Conservation (phyloP, 495 filamentous ascomycete species). For the Aspergillus avenaceus region DNA sequence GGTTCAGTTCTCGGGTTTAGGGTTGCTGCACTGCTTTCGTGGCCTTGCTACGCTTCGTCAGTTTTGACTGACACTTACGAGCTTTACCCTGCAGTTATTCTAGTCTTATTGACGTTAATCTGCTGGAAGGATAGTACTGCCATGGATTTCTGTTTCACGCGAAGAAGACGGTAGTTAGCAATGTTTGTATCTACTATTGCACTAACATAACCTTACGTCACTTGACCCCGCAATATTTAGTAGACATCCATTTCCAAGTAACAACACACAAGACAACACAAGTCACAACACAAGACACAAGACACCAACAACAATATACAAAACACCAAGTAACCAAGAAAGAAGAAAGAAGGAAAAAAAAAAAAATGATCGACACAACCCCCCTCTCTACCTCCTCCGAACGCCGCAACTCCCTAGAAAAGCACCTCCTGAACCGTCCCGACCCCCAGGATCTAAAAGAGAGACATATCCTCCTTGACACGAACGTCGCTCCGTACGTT, state of each 20-base stretch:
- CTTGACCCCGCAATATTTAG: slow-evolving; percentile 4
- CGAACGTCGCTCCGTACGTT: slow-evolving; percentile 63
- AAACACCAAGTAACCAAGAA: not conserved
- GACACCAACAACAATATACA: not conserved
- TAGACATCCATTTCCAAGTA: not conserved
- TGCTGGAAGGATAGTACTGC: no score
- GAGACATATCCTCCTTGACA: slow-evolving; percentile 68
- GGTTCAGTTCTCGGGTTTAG: not conserved
- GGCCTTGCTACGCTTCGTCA: no score
- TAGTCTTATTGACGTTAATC: no score
- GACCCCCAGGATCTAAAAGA: slow-evolving; percentile 77
- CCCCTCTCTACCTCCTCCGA: slow-evolving; percentile 49
- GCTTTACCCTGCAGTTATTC: no score
- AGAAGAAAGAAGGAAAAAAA: slow-evolving; percentile 7
- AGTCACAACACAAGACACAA: no score
- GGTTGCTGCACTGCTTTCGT: no score
- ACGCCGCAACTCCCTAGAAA: slow-evolving; percentile 85
- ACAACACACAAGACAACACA: no score
- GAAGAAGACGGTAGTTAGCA: no score
- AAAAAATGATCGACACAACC: slow-evolving; percentile 36
- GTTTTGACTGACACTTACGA: no score
- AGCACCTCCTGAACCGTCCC: slow-evolving; percentile 74
- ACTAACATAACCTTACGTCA: not conserved
- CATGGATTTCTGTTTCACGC: no score
- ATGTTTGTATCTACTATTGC: not conserved